Conservation (phyloP, 345 rosid genomes). For the Fremontodendron californicum region DNA sequence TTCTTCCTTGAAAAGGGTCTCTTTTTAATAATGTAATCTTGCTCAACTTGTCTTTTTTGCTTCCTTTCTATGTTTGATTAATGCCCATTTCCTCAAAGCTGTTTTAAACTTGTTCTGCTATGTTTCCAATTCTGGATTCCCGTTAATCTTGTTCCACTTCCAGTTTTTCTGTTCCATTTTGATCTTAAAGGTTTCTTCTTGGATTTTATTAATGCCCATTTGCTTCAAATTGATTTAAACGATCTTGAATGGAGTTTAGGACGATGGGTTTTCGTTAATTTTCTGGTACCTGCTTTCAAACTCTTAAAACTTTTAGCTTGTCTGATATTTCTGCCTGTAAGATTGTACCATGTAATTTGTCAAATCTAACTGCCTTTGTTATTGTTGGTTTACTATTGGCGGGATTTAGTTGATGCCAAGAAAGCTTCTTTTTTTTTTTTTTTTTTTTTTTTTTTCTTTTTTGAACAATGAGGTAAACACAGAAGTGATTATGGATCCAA, state of each 20-base stretch:
- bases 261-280: conserved; percentile 40
- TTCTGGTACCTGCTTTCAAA: conserved; percentile 13
- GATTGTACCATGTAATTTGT: conserved; percentile 36
- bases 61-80: conserved; percentile 16
- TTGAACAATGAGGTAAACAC: conserved; percentile 23
- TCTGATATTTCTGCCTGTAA: background rate
- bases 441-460: conserved; percentile 12
- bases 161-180: conserved; percentile 2
- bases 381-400: conserved; percentile 25
- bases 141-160: conserved; percentile 32
- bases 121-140: conserved; percentile 29
- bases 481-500: conserved; percentile 26
- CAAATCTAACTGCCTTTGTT: conserved; percentile 19
- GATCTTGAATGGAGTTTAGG: conserved; percentile 14
- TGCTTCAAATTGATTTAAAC: conserved; percentile 26
- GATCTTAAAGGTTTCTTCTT: conserved; percentile 2
- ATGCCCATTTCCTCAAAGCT: conserved; percentile 30
- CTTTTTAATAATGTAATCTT: conserved; percentile 33
- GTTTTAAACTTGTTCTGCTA: conserved; percentile 10
- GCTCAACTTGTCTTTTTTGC: conserved; percentile 8
- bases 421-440: background rate
- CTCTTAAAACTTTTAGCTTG: conserved; percentile 14
- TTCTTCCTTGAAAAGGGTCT: conserved; percentile 12
- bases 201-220: conserved; percentile 28
- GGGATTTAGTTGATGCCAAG: conserved; percentile 29